These are phyloP conservation scores for Fusarium nodosum DNA, from an alignment of 2,329 filamentous ascomycete genomes.

Conservation along the genomic window DNA sequence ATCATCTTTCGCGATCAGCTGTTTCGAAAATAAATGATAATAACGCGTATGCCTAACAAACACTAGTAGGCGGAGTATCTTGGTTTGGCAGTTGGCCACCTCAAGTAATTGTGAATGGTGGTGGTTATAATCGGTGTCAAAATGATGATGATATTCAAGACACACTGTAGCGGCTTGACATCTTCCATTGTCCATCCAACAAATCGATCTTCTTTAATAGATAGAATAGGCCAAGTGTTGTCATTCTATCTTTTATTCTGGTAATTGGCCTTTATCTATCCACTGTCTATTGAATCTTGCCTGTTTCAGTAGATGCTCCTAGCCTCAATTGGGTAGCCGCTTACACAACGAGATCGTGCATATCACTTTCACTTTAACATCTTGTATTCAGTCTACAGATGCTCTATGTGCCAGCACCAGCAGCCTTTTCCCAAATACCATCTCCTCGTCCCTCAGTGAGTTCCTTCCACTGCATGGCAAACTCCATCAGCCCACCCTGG, in stretches of 20 bases:
- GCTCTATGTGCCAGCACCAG: constrained; percentile 30
- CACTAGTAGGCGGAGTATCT: not conserved
- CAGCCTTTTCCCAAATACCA: constrained; percentile 57
- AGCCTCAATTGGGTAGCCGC: no score
- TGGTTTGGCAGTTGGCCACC: not conserved
- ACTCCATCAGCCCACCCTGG: constrained; percentile 83
- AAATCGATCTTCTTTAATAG: not conserved
- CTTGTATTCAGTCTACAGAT: not conserved
- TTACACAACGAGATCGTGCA: not conserved
- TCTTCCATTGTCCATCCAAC: not conserved
- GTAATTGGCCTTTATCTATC: not conserved
- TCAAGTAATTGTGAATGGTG: not conserved
- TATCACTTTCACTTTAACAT: not conserved
- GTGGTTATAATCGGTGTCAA: not conserved
- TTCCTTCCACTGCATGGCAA: constrained; percentile 80
- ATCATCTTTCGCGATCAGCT: not conserved
- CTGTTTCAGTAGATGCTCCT: not conserved
- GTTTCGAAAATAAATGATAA: not conserved
- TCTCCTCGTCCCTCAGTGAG: constrained; percentile 61
- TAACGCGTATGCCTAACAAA: not conserved
- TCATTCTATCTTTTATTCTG: not conserved
- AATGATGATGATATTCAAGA: not conserved
- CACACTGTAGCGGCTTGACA: not conserved
- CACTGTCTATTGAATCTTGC: not conserved
- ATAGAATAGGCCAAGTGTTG: no score